Conservation (phyloP, 192 early-diverging fungal species). For the Haplosporangium gracile region DNA sequence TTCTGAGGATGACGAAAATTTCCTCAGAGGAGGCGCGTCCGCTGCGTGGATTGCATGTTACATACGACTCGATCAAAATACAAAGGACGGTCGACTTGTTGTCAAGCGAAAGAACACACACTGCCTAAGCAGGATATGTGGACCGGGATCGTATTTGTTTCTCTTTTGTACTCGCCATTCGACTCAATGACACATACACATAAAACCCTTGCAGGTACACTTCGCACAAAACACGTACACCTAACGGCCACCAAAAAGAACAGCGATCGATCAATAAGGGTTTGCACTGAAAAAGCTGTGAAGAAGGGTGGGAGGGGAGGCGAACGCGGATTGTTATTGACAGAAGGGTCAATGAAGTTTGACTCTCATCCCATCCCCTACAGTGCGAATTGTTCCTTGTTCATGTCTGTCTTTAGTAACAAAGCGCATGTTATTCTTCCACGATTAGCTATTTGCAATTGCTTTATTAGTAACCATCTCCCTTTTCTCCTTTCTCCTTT, state of each 20-base stretch:
- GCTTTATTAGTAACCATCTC: neutral
- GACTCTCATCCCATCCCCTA: neutral
- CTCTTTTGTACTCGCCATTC: neutral
- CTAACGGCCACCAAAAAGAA: neutral
- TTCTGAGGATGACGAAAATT: slow-evolving; percentile 6
- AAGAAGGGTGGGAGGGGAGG: neutral
- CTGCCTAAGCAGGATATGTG: neutral
- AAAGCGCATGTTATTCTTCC: neutral
- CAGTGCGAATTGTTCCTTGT: neutral
- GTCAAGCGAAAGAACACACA: neutral
- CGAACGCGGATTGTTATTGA: neutral
- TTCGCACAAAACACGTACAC: neutral
- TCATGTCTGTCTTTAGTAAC: too few species aligned
- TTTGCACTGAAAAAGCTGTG: neutral
- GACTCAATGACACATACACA: neutral
- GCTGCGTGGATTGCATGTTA: neutral
- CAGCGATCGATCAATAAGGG: neutral
- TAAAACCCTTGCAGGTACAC: neutral
- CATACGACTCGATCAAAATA: neutral
- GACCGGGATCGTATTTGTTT: neutral
- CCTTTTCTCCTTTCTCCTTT: neutral
- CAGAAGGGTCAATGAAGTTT: neutral
- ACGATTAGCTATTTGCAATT: neutral
- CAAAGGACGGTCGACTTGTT: neutral
- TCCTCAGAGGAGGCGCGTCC: slow-evolving; percentile 7